phyloP scores from a whole-genome alignment of 2,329 filamentous ascomycete genomes.

The Diaporthe sp. region DNA sequence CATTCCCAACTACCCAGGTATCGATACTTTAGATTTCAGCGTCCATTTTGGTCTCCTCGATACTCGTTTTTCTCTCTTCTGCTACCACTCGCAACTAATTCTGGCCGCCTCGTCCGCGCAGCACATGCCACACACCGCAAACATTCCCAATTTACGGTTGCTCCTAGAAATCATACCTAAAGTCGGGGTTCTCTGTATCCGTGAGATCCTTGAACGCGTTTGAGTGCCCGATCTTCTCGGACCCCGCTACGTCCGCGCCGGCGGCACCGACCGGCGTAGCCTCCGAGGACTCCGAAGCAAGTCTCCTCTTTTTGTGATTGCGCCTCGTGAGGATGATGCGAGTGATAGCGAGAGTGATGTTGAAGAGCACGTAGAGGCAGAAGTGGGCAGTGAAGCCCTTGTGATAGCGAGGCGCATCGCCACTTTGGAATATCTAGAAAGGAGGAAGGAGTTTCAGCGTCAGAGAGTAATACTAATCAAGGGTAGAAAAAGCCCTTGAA shows the following conservation, averaged over 20 bases:
- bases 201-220: slow-evolving; percentile 44
- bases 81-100: too few species aligned
- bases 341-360: slow-evolving; percentile 47
- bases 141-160: too few species aligned
- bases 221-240: slow-evolving; percentile 41
- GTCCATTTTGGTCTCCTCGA: too few species aligned
- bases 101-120: too few species aligned
- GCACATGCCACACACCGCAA: too few species aligned
- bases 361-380: slow-evolving; percentile 53
- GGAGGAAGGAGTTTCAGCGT: neutral
- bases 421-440: slow-evolving; percentile 43
- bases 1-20: too few species aligned
- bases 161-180: slow-evolving; percentile 36
- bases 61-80: too few species aligned
- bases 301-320: slow-evolving; percentile 44
- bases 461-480: too few species aligned
- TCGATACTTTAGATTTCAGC: too few species aligned
- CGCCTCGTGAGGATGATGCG: slow-evolving; percentile 46
- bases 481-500: too few species aligned
- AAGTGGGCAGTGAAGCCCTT: slow-evolving; percentile 54
- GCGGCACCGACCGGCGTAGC: neutral
- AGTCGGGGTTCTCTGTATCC: slow-evolving; percentile 44
- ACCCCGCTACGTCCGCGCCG: neutral
- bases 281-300: slow-evolving; percentile 26
- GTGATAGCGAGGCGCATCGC: slow-evolving; percentile 43